Evolutionary conservation across 108 stramenopile genomes (phyloP), one percentile per base, ranked within the genome.

Genomic region (Poteriospumella lacustris): DNA sequence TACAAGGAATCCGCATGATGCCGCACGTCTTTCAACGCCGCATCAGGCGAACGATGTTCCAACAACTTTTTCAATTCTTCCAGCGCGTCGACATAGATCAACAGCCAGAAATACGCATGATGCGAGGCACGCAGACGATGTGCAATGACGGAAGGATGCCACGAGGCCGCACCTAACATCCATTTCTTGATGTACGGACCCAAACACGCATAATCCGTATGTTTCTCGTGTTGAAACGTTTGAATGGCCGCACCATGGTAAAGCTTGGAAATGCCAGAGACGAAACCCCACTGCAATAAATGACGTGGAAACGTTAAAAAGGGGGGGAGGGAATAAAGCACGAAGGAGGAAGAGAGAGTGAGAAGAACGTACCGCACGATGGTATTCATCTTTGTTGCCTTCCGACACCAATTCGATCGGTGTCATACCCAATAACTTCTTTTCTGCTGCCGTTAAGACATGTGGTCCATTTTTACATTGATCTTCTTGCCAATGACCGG

Each of bases 81-180:
- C 60, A 73, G 3, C 5, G 41, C 36, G 12, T 34, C 9, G 26
- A 33, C 31, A 9, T 33, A 39, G 43, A 73, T 73, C 26, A 5
- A 34, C 70, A 73, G 36, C 70, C 70, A 73, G 31, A 73, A 73
- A 73, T 52, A 73, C 28, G 70, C 43, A 73, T 52, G 47, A 73
- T 73, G 70, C 3, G 12, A 9, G 12, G 70, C 70, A 26, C 70
- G 70, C 36, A 73, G 41, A 29, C 47, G 44, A 73, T 73, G 70
- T 42, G 44, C 70, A 3, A 73, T 44, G 43, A 52, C 36, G 31
- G 31, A 33, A 38, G 70, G 70, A 56, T 73, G 70, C 70, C 70
- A 73, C 19, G 70, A 56, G 12, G 70, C 70, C 9, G 70, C 43
- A 5, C 70, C 43, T 52, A 26, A 9, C 70, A 3, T 31, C 70